Percentiles rank a stretch among this genome's conserved stretches.
Evolutionary conservation across 306 rosid species (phyloP).

Genomic region (Quercus bicolor): DNA sequence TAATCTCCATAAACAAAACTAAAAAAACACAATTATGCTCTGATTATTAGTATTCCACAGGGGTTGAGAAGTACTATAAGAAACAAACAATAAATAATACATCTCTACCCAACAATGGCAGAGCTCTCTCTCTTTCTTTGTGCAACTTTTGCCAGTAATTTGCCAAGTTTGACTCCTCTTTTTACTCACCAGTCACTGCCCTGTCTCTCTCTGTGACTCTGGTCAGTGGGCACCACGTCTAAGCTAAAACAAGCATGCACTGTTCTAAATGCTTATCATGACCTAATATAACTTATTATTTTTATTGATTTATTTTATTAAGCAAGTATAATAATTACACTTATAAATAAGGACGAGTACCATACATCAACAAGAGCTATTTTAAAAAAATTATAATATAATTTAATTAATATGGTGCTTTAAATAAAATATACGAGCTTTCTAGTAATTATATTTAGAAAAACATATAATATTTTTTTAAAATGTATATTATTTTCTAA

Average conservation of each 20-base stretch:
- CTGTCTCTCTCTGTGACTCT: background rate
- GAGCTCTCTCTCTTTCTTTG: background rate
- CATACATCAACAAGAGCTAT: accelerated
- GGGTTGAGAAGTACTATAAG: background rate
- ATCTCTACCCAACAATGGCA: background rate
- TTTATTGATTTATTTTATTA: too few species aligned
- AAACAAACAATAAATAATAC: constrained; percentile 16
- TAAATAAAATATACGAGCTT: too few species aligned
- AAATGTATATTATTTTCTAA: too few species aligned
- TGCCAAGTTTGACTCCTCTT: constrained; percentile 57
- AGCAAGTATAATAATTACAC: too few species aligned
- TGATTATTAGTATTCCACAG: constrained; percentile 21
- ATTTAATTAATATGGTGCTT: too few species aligned
- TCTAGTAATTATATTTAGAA: too few species aligned
- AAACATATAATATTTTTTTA: too few species aligned
- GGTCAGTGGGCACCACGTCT: background rate
- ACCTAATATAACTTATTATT: background rate
- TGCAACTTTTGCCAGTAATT: constrained; percentile 28
- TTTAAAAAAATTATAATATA: too few species aligned
- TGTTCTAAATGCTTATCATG: background rate
- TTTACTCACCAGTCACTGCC: constrained; percentile 40
- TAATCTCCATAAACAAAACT: background rate
- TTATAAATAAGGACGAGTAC: too few species aligned
- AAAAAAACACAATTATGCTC: constrained; percentile 44
- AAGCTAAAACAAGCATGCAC: background rate